Percentiles rank a stretch among this genome's conserved stretches.
phyloP scores from a whole-genome alignment of 257 asterid genomes.

The Phtheirospermum japonicum region DNA sequence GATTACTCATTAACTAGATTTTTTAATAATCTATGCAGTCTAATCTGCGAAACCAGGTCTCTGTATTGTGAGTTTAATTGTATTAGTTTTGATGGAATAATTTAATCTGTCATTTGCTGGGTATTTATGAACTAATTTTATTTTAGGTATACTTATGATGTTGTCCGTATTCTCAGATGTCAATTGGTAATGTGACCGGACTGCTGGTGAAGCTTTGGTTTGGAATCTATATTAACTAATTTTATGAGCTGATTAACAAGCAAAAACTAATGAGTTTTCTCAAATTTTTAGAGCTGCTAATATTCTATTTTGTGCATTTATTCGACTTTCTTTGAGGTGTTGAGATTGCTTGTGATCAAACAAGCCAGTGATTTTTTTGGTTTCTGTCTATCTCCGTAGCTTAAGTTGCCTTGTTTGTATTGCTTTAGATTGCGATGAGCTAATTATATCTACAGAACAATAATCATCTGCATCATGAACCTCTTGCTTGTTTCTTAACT shows the following conservation, averaged over 20 bases:
- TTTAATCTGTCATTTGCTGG: background rate
- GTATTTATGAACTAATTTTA: background rate
- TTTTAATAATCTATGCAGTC: too few species aligned
- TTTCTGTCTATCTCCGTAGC: background rate
- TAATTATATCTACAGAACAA: background rate
- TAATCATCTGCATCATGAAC: background rate
- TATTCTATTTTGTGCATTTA: slow-evolving; percentile 2
- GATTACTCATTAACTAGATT: too few species aligned
- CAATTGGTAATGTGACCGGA: background rate
- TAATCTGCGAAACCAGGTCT: background rate
- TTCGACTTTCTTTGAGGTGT: background rate
- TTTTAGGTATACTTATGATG: background rate
- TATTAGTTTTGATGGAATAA: background rate
- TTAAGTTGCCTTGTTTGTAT: background rate
- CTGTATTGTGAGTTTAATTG: background rate
- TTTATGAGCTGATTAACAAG: background rate
- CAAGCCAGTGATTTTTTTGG: background rate
- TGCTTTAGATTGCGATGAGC: slow-evolving; percentile 17
- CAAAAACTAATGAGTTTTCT: slow-evolving; percentile 8
- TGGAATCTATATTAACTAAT: background rate
- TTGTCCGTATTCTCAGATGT: background rate
- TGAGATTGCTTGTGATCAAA: slow-evolving; percentile 4
- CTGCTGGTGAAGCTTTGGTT: slow-evolving; percentile 18
- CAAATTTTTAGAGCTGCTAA: slow-evolving; percentile 3
- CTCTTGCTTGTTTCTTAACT: slow-evolving; percentile 1